These are phyloP conservation scores for Eucalyptus virginea DNA, from an alignment of 345 rosid genomes.

Conservation along the genomic window DNA sequence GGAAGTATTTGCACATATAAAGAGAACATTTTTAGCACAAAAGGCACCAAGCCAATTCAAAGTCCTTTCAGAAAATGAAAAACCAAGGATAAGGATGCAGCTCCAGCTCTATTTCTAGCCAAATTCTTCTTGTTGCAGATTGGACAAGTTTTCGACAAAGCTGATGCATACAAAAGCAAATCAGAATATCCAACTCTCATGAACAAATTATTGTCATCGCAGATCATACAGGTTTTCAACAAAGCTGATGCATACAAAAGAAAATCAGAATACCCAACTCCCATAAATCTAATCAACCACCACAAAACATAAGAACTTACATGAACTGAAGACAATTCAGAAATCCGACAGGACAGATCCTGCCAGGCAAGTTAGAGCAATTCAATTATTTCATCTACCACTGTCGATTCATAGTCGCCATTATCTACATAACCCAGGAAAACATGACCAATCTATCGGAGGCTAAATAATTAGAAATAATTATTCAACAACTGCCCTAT, in stretches of 20 bases:
- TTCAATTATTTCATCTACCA: conserved; percentile 10
- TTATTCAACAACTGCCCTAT: conserved; percentile 25
- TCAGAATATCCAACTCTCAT: neutral
- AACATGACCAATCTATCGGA: conserved; percentile 5
- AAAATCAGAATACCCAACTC: neutral
- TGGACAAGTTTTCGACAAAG: neutral
- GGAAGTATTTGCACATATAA: neutral
- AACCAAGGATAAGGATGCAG: neutral
- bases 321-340: neutral
- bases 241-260: neutral
- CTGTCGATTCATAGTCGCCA: neutral
- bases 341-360: neutral
- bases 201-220: no score
- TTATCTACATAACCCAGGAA: conserved; percentile 17
- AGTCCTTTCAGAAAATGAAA: neutral
- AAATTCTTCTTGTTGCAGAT: neutral
- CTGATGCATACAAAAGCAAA: neutral
- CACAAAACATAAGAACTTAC: neutral
- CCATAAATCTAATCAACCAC: neutral
- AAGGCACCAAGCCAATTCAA: neutral
- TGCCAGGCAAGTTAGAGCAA: neutral
- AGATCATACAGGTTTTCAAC: neutral
- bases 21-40: neutral
- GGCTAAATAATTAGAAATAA: conserved; percentile 14
- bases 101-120: neutral